Evolutionary conservation across 345 rosid species (phyloP).

Genomic region (Sapria himalayana): DNA sequence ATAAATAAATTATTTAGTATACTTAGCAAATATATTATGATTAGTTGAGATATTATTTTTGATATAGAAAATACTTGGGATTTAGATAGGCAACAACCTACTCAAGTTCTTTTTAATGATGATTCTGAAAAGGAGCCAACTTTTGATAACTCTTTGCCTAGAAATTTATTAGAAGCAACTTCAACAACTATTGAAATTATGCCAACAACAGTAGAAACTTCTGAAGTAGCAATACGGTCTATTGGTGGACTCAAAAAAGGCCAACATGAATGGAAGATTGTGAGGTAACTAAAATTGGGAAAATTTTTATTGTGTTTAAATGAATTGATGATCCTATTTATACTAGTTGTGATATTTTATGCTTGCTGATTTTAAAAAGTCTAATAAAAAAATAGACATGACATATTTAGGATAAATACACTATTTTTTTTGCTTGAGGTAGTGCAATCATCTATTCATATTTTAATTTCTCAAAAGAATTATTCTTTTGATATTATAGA

Average conservation of each 20-base stretch:
- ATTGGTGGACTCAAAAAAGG: not conserved
- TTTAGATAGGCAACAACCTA: not conserved
- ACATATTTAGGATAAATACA: not conserved
- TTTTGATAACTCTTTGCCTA: not conserved
- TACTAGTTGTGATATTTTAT: not conserved
- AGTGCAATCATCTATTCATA: not conserved
- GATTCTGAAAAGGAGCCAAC: slow-evolving; percentile 1
- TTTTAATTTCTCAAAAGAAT: too few relatives aligned
- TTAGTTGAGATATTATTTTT: too few relatives aligned
- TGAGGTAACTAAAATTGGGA: not conserved
- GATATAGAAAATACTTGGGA: not conserved
- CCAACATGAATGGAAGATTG: not conserved
- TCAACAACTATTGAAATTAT: not conserved
- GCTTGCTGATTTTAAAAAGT: not conserved
- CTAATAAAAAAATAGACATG: not conserved
- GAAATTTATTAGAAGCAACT: not conserved
- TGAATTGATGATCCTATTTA: not conserved
- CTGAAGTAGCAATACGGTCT: not conserved
- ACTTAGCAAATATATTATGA: too few relatives aligned
- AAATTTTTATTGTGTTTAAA: not conserved
- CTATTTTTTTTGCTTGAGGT: not conserved
- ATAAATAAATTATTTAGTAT: too few relatives aligned
- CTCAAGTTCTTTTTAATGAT: not conserved
- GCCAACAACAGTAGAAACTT: not conserved
- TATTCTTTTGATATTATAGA: too few relatives aligned